Evolutionary conservation across 257 asterid genomes (phyloP), one percentile per base, ranked within the genome.

Genomic region (Plantago elongata): DNA sequence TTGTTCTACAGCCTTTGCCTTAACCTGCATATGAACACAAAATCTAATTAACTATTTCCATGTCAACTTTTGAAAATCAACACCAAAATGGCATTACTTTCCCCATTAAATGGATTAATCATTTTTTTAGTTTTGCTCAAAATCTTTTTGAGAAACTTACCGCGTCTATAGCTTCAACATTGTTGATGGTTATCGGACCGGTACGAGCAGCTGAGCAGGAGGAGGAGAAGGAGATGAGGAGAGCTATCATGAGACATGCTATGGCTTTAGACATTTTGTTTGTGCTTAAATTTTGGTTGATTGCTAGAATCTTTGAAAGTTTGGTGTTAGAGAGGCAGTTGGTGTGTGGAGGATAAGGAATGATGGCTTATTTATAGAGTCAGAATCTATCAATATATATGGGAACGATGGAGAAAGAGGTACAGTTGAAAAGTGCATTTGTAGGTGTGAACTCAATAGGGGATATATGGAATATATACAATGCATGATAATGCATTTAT

Each of bases 261-360:
- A 60, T 49, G 7, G 67, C 2, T 40, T 67, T 72, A 15, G 81
- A 60, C 83, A 78, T 78, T 72, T 11, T 65, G 27, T 22, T 22
- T 2, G 27, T 22, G 27, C 27, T 22, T 22, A 1, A 22, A 1
- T 45, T 27, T 27, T 8, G 9, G 17, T 13, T 40, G 14, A 15
- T 7, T 14, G 5, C 45, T 27, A 30, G 12, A 22, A 29, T 62
- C 5, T 9, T 52, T 17, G 13, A 51, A n/a, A 13, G 22, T 51
- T 51, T 51, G 34, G 16, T 16, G 7, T 51, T 16, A n/a, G 16
- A 52, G 4, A 22, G 27, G 27, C 27, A 22, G n/a, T n/a, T n/a
- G 27, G 27, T 52, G 12, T 52, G 29, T 49, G 54, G 7, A 17
- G 13, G 57, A 52, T 52, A 52, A 59, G 50, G 42, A 59, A 59